Conservation (phyloP, 805 yeast species). For the Komagataella pastoris region DNA sequence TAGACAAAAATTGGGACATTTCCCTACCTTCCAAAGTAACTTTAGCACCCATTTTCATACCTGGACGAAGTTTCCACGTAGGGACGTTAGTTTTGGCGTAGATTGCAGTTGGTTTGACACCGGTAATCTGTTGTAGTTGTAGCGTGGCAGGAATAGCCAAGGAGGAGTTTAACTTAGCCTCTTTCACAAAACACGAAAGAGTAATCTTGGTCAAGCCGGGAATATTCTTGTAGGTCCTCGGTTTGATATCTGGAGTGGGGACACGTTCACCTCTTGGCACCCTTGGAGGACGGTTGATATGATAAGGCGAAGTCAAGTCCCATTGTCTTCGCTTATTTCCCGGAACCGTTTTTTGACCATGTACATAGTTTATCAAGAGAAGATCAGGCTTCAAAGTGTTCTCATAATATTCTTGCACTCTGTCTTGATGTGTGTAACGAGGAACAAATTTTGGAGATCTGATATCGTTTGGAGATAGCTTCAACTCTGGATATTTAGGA, state of each 20-base stretch:
- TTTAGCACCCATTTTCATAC: constrained; percentile 86
- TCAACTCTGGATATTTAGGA: constrained; percentile 58
- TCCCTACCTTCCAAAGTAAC: constrained; percentile 65
- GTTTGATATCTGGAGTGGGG: constrained; percentile 62
- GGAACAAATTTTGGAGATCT: constrained; percentile 74
- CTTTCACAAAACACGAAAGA: constrained; percentile 65
- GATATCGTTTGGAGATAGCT: constrained; percentile 58
- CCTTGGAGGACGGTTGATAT: constrained; percentile 65
- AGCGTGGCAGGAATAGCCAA: constrained; percentile 63
- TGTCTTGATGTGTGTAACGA: constrained; percentile 58
- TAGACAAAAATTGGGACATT: constrained; percentile 74
- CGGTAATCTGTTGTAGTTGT: constrained; percentile 90
- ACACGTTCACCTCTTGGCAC: constrained; percentile 67
- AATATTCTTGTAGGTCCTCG: constrained; percentile 53
- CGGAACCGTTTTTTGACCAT: constrained; percentile 33
- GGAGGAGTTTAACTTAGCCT: constrained; percentile 58
- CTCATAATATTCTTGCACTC: constrained; percentile 64
- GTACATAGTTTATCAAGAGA: constrained; percentile 63
- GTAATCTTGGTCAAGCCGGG: constrained; percentile 60
- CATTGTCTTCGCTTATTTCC: constrained; percentile 75
- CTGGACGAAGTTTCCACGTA: constrained; percentile 76
- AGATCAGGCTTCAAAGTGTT: constrained; percentile 69
- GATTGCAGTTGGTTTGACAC: constrained; percentile 62
- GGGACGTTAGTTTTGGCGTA: constrained; percentile 72
- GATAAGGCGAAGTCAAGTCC: constrained; percentile 84